Percentiles rank a stretch among this genome's conserved stretches.
Conservation (phyloP, 73 alveolate species). For the Paramecium caudatum region DNA sequence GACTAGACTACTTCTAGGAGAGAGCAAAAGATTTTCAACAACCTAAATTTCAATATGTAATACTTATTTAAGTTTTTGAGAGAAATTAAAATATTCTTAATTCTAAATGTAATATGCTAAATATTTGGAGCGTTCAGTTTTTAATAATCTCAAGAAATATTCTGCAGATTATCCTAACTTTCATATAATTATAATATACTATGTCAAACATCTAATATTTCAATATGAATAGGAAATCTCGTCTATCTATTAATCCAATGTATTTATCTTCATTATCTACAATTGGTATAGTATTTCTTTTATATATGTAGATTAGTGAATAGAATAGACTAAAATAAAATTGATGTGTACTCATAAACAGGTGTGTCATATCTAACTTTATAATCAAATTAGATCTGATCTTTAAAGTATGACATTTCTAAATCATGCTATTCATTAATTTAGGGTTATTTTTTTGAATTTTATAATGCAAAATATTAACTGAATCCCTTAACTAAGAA, state of each 20-base stretch:
- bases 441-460: background rate
- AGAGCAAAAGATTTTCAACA: slow-evolving; percentile 42
- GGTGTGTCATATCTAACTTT: background rate
- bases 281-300: slow-evolving; percentile 30
- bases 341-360: slow-evolving; percentile 37
- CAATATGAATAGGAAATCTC: slow-evolving; percentile 55
- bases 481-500: slow-evolving; percentile 51
- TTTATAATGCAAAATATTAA: slow-evolving; percentile 11
- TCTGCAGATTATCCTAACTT: slow-evolving; percentile 50
- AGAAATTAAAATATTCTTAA: background rate
- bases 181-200: background rate
- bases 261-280: slow-evolving; percentile 36
- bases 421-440: slow-evolving; percentile 28
- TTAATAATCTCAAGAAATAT: background rate
- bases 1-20: slow-evolving; percentile 52
- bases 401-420: slow-evolving; percentile 21
- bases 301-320: background rate
- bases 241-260: slow-evolving; percentile 54
- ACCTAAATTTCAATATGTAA: background rate
- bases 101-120: background rate
- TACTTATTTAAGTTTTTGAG: slow-evolving; percentile 32
- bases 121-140: slow-evolving; percentile 28
- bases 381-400: background rate
- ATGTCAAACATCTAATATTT: slow-evolving; percentile 66
- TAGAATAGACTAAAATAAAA: slow-evolving; percentile 4